phyloP scores from a whole-genome alignment of 116 monocot genomes.

The Papilionanthe hybrid region DNA sequence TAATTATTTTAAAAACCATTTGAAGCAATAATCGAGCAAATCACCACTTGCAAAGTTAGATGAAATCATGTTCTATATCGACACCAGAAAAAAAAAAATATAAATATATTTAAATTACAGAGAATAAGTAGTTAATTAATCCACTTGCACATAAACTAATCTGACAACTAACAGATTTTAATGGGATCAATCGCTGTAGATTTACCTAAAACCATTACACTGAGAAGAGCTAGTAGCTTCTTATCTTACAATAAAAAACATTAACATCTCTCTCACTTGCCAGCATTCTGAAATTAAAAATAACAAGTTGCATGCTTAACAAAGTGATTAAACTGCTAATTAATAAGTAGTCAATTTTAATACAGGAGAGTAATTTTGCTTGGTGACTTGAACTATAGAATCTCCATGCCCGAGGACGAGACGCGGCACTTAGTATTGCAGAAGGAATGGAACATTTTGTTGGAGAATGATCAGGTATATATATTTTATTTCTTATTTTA shows the following conservation, averaged over 20 bases:
- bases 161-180: background rate
- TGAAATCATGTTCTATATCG: background rate
- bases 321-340: background rate
- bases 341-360: background rate
- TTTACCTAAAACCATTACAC: background rate
- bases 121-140: background rate
- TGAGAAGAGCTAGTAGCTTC: background rate
- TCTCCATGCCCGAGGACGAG: slow-evolving; percentile 53
- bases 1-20: background rate
- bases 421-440: slow-evolving; percentile 51
- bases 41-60: background rate
- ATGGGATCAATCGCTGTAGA: background rate
- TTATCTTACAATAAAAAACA: background rate
- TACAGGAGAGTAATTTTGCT: slow-evolving; percentile 75
- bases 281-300: background rate
- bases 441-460: slow-evolving; percentile 55
- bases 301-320: background rate
- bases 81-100: background rate
- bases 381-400: slow-evolving; percentile 82
- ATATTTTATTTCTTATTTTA: background rate
- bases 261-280: background rate
- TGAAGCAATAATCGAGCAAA: background rate
- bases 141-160: background rate
- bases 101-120: background rate
- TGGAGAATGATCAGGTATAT: slow-evolving; percentile 86